Conservation (phyloP, 345 rosid species). For the Odontarrhena argentea region DNA sequence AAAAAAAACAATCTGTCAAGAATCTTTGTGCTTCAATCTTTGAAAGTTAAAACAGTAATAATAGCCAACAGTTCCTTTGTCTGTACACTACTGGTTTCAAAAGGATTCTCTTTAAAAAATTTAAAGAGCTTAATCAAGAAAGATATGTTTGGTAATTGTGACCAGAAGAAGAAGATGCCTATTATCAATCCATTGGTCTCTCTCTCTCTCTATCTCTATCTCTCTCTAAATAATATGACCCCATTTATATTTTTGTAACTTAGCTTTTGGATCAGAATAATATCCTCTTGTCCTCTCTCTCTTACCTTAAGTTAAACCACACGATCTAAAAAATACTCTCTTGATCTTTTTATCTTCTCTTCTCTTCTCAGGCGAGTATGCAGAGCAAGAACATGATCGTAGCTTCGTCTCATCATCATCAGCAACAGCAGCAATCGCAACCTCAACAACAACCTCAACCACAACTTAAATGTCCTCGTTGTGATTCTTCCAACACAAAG, state of each 20-base stretch:
- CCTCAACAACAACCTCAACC: constrained; percentile 47
- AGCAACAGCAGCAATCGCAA: constrained; percentile 37
- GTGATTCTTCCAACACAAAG: constrained; percentile 74
- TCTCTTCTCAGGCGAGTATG: constrained; percentile 38
- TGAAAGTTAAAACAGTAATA: constrained; percentile 42
- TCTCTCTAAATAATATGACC: constrained; percentile 60
- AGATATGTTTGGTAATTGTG: constrained; percentile 59
- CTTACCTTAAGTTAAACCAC: constrained; percentile 43
- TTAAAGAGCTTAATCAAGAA: constrained; percentile 38
- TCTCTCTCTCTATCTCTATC: constrained; percentile 37
- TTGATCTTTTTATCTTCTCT: constrained; percentile 19
- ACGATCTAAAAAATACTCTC: constrained; percentile 40
- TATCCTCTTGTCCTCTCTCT: constrained; percentile 41
- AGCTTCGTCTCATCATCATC: constrained; percentile 50
- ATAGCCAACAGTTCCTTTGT: constrained; percentile 72
- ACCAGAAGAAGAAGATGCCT: constrained; percentile 55
- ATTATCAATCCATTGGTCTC: constrained; percentile 68
- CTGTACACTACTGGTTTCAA: constrained; percentile 67
- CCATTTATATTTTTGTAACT: constrained; percentile 52
- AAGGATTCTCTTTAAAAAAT: constrained; percentile 45
- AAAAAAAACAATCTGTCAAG: constrained; percentile 38
- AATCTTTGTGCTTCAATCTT: constrained; percentile 40
- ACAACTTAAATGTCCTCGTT: constrained; percentile 73
- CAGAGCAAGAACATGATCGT: constrained; percentile 52
- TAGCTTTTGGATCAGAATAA: constrained; percentile 60